Percentiles rank a stretch among this genome's conserved stretches.
phyloP scores from a whole-genome alignment of 352 stramenopile species.

The Detonula confervacea region DNA sequence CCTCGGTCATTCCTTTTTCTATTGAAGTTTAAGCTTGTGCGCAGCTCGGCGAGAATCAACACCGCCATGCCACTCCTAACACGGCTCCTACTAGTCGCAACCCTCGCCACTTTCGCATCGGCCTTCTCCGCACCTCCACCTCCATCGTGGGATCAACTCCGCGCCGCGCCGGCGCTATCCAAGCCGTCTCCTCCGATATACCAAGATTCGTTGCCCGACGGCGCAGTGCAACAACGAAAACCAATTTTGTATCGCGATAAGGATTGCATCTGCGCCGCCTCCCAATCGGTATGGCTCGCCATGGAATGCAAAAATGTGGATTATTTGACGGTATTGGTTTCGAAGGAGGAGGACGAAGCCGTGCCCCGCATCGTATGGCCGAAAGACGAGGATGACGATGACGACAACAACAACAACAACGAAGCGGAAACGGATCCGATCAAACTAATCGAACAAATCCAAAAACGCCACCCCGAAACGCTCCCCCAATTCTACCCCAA shows the following conservation, averaged over 20 bases:
- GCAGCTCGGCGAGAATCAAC: no score
- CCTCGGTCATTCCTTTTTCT: no score
- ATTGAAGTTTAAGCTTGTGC: no score
- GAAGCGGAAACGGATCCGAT: constrained; percentile 5
- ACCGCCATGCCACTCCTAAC: no score
- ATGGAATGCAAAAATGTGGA: constrained; percentile 44
- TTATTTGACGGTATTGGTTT: constrained; percentile 39
- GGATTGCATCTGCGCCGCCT: constrained; percentile 31
- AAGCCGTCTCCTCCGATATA: constrained; percentile 20
- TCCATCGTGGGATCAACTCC: constrained; percentile 24
- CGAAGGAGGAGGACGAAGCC: background rate
- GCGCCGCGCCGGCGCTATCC: constrained; percentile 10
- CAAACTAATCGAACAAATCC: constrained; percentile 47
- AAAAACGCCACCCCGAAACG: constrained; percentile 25
- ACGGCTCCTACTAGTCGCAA: no score
- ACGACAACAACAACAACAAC: no score
- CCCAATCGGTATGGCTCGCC: constrained; percentile 33
- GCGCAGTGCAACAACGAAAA: constrained; percentile 2
- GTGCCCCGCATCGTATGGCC: constrained; percentile 32
- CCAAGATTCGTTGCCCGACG: constrained; percentile 17
- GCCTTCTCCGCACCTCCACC: background rate
- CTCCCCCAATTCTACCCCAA: constrained; percentile 36
- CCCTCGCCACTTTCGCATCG: no score
- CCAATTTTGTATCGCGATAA: constrained; percentile 39
- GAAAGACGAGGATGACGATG: no score